Evolutionary conservation across 2,329 filamentous ascomycete genomes (phyloP).

Genomic region (Phialocephala subalpina): DNA sequence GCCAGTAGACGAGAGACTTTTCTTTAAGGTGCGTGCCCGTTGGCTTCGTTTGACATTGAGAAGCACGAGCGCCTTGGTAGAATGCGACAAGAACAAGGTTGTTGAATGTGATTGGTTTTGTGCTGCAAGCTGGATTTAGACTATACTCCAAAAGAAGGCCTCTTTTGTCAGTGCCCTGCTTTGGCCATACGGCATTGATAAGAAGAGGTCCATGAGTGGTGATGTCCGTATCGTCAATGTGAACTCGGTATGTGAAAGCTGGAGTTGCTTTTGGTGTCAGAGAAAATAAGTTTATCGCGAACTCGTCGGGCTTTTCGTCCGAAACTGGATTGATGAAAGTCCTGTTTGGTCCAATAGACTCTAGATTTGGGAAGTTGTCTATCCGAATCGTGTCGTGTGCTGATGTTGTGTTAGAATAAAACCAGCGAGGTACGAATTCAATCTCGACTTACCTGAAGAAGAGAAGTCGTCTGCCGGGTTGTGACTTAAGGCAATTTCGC

Average conservation of each 20-base stretch:
- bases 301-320: conserved; percentile 77
- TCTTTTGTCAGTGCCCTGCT: conserved; percentile 80
- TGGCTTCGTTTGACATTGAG: conserved; percentile 78
- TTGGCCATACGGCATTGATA: conserved; percentile 75
- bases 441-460: conserved; percentile 52
- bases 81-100: conserved; percentile 79
- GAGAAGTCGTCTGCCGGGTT: conserved; percentile 58
- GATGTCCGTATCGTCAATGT: conserved; percentile 67
- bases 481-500: conserved; percentile 89
- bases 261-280: conserved; percentile 75
- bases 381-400: conserved; percentile 76
- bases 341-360: conserved; percentile 92
- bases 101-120: conserved; percentile 64
- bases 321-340: conserved; percentile 81
- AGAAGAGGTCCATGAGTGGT: conserved; percentile 66
- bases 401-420: conserved; percentile 42
- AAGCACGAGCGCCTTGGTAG: conserved; percentile 72
- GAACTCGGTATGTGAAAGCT: conserved; percentile 92
- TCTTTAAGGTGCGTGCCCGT: conserved; percentile 81
- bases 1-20: conserved; percentile 82
- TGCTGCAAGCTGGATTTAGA: conserved; percentile 70
- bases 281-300: conserved; percentile 75
- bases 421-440: background rate
- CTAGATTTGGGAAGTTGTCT: conserved; percentile 86
- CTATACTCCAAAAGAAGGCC: conserved; percentile 86